Percentiles rank a stretch among this genome's conserved stretches.
phyloP scores from a whole-genome alignment of 768 basidiomycete species.

The Lactarius sanguifluus region DNA sequence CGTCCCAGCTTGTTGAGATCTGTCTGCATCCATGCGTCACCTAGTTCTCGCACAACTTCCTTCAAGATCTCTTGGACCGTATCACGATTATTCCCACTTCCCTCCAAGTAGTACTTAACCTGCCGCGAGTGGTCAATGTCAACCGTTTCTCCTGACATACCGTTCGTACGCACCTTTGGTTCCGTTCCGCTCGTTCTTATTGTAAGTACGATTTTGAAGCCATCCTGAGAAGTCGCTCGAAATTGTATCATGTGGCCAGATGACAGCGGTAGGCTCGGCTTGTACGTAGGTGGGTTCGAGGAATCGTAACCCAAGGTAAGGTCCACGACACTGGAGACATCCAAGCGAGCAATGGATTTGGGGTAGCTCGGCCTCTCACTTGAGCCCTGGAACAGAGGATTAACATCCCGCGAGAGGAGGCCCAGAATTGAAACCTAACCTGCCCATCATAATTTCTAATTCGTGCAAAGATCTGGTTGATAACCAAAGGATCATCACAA shows the following conservation, averaged over 20 bases:
- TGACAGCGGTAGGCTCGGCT: conserved; percentile 65
- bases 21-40: conserved; percentile 67
- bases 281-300: conserved; percentile 61
- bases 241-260: conserved; percentile 88
- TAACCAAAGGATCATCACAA: conserved; percentile 63
- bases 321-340: conserved; percentile 66
- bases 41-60: conserved; percentile 59
- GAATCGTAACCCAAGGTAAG: conserved; percentile 79
- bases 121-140: conserved; percentile 25
- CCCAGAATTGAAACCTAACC: conserved; percentile 27
- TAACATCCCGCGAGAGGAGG: conserved; percentile 11
- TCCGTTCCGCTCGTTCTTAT: conserved; percentile 86
- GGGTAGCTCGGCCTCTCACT: conserved; percentile 51
- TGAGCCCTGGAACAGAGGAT: conserved; percentile 23
- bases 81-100: conserved; percentile 54
- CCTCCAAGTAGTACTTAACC: conserved; percentile 93
- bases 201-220: conserved; percentile 62
- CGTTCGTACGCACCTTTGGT: conserved; percentile 59
- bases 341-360: conserved; percentile 54
- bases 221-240: conserved; percentile 46
- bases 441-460: conserved; percentile 58
- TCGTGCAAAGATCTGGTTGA: conserved; percentile 65
- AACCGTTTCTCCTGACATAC: neutral
- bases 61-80: conserved; percentile 51
- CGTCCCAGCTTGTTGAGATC: conserved; percentile 47